Evolutionary conservation across 352 stramenopile species (phyloP), one percentile per base, ranked within the genome.

Genomic region (Pythium guiyangense): DNA sequence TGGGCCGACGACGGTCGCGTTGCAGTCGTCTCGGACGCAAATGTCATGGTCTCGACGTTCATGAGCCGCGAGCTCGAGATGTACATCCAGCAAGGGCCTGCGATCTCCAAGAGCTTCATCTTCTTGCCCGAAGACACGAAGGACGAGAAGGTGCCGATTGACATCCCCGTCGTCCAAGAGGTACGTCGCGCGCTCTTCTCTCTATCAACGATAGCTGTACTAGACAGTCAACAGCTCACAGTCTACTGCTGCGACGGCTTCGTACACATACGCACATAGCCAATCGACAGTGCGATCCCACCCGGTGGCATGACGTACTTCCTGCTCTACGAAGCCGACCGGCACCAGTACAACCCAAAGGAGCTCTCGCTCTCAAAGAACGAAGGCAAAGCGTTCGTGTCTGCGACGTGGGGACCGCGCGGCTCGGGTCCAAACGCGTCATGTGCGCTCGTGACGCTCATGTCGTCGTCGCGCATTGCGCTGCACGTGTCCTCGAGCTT

Each of bases 71-170:
- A 94, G 50, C 73, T 94, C 44, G 80, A 90, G 58, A 83, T 91
- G 69, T 94, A 86, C 60, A 70, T 92, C 62, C 79, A 87, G 48
- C 67, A 89, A 59, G 73, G 69, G 18, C 81, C 84, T 5, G 73
- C 76, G 4, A 69, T 94, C 52, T 91, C 84, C 56, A 90, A 91
- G 65, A 86, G 79, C 71, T 90, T 90, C 50, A 73, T 94, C n/a
- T 87, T 90, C 45, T 60, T 85, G 52, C 77, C 81, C 0, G 70
- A 84, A 22, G 46, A 29, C 35, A 76, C 56, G 2, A 12, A 54
- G 6, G 55, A 54, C 31, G 81, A 91, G 62, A 71, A 69, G 57
- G 46, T 91, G 27, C 81, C 81, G 11, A 55, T 89, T 37, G 55
- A 50, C 20, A 71, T 82, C 29, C 79, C 81, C 22, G 65, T 74